Evolutionary conservation across 345 rosid genomes (phyloP).

Genomic region (Dipteronia sinensis): DNA sequence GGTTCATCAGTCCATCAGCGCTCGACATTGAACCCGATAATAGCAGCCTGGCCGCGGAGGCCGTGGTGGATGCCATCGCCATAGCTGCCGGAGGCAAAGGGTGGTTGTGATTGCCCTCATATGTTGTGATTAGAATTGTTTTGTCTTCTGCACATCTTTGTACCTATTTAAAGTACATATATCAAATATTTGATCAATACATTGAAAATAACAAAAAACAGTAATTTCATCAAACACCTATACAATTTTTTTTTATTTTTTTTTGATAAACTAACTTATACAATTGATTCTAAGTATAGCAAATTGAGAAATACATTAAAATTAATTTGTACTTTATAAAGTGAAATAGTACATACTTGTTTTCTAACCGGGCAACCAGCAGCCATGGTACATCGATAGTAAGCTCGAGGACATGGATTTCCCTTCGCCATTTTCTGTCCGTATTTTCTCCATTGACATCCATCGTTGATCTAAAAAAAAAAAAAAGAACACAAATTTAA

Average conservation of each 20-base stretch:
- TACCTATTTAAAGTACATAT: constrained; percentile 42
- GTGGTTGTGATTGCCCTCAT: constrained; percentile 96
- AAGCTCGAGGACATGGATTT: constrained; percentile 82
- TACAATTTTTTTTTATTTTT: neutral
- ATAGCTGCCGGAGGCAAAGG: constrained; percentile 90
- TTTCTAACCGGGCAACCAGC: constrained; percentile 81
- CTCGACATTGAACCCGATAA: constrained; percentile 85
- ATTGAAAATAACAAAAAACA: neutral
- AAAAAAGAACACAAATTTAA: neutral
- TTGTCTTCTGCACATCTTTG: constrained; percentile 95
- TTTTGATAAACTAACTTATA: neutral
- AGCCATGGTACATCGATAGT: constrained; percentile 80
- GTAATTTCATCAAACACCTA: neutral
- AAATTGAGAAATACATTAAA: neutral
- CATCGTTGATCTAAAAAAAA: constrained; percentile 54
- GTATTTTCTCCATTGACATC: constrained; percentile 81
- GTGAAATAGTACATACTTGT: constrained; percentile 39
- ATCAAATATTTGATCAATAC: neutral
- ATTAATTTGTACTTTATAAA: neutral
- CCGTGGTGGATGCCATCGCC: constrained; percentile 92
- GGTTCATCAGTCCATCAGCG: constrained; percentile 70
- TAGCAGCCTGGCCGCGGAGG: constrained; percentile 83
- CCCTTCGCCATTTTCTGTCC: constrained; percentile 87
- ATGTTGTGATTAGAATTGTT: constrained; percentile 78
- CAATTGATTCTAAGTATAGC: neutral